Base-by-base conservation (phyloP, 805 yeast genomes). In the Lipomyces starkeyi region DNA sequence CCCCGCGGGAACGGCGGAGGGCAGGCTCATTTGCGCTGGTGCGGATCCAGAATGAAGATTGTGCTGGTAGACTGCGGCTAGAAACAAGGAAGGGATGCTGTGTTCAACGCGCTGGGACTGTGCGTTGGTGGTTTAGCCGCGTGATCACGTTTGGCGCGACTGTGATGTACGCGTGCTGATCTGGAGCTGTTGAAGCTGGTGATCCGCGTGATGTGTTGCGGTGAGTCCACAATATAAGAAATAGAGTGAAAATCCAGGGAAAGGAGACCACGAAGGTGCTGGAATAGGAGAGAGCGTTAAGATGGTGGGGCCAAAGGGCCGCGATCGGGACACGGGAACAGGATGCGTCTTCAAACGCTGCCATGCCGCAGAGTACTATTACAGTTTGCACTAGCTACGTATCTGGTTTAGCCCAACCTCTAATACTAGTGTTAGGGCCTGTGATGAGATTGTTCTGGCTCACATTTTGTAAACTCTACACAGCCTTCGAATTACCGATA, bases 1-100 rank as follows among this genome's bases (percentile, higher is more conserved):
- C 27, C 56, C 56, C 17, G 56, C 56, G 34, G 56, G 56, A n/a
- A 53, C 27, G n/a, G 29, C 22, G 17, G 34, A 34, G 56, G 56
- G 56, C 34, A 53, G 34, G 56, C 56, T 53, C 56, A 53, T 53
- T 25, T 53, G 34, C 34, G 56, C 14, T 25, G 5, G 14, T 17
- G 20, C n/a, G 34, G 29, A 53, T 43, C 49, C 49, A 43, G 49
- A 43, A n/a, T 57, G 40, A 57, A 29, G 43, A 57, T 57, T n/a
- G 43, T 17, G 59, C 17, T 57, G 59, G 25, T 57, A n/a, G 22
- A 43, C 49, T 43, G 49, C 22, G 49, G 49, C 49, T 43, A 43
- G 49, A 43, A 17, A 43, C 17, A 29, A 6, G 32, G 32, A 14
- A 11, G 49, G n/a, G 2, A 9, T 2, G 49, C 20, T 17, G 49